Conservation (phyloP, 2,329 filamentous ascomycete species). For the Epichloe baconii region DNA sequence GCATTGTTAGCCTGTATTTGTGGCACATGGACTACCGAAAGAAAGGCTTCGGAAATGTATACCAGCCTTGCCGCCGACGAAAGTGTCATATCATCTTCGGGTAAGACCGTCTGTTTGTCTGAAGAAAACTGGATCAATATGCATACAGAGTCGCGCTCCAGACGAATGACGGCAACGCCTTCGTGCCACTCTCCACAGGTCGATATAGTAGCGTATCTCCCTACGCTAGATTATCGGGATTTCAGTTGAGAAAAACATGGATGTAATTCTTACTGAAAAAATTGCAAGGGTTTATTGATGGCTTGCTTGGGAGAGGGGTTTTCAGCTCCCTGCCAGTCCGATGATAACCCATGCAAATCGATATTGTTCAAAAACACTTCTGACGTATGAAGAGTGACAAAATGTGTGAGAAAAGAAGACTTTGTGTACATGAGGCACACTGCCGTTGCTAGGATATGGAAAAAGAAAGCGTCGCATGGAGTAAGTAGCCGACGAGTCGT, state of each 20-base stretch:
- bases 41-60: not conserved
- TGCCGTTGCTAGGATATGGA: not conserved
- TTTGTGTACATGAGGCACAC: not conserved
- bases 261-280: not conserved
- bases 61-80: not conserved
- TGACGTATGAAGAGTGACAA: not conserved
- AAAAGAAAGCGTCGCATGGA: not conserved
- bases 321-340: not conserved
- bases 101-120: not conserved
- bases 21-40: not conserved
- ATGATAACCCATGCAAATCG: not conserved
- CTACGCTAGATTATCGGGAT: not conserved
- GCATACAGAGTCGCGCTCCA: not conserved
- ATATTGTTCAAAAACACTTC: not conserved
- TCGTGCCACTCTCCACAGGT: not conserved
- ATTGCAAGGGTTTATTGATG: not conserved
- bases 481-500: not conserved
- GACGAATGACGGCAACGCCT: constrained; percentile 1
- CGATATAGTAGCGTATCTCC: not conserved
- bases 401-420: not conserved
- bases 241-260: not conserved
- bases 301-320: not conserved
- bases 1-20: not conserved
- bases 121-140: not conserved
- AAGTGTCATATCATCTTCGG: not conserved